Conservation (phyloP, 192 early-diverging fungal genomes). For the Coemansia asiatica region DNA sequence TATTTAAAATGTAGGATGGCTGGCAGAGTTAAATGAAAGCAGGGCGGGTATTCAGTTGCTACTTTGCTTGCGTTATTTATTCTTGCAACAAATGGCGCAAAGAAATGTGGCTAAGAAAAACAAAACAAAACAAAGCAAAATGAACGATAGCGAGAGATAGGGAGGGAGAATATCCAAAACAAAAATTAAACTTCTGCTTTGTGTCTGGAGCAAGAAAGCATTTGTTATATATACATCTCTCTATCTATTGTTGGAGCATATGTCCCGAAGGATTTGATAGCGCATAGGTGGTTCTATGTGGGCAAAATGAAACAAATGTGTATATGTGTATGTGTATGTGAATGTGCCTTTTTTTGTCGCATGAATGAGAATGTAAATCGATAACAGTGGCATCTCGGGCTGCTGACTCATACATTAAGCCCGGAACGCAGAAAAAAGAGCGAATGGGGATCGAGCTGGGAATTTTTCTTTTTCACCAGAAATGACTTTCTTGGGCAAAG, state of each 20-base stretch:
- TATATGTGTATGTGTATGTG: background rate
- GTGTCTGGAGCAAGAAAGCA: no score
- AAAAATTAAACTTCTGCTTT: no score
- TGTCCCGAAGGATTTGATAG: background rate
- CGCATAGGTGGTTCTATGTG: background rate
- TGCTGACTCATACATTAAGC: slow-evolving; percentile 10
- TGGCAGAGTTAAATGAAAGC: background rate
- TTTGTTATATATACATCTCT: no score
- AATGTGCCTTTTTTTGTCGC: background rate
- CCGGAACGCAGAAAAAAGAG: slow-evolving; percentile 1
- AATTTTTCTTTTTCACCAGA: background rate
- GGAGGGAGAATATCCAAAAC: no score
- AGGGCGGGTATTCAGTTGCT: no score
- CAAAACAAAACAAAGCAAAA: no score
- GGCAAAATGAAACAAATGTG: background rate
- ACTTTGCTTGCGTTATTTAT: no score
- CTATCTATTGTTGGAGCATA: background rate
- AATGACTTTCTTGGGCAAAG: background rate
- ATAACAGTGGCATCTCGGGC: background rate
- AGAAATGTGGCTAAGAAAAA: no score
- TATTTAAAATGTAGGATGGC: no score
- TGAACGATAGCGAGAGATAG: no score
- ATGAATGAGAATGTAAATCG: slow-evolving; percentile 3
- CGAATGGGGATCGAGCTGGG: background rate
- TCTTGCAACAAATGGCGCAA: no score